Base-by-base conservation (phyloP, 2,329 filamentous ascomycete genomes). In the Trichoderma arundinaceum region DNA sequence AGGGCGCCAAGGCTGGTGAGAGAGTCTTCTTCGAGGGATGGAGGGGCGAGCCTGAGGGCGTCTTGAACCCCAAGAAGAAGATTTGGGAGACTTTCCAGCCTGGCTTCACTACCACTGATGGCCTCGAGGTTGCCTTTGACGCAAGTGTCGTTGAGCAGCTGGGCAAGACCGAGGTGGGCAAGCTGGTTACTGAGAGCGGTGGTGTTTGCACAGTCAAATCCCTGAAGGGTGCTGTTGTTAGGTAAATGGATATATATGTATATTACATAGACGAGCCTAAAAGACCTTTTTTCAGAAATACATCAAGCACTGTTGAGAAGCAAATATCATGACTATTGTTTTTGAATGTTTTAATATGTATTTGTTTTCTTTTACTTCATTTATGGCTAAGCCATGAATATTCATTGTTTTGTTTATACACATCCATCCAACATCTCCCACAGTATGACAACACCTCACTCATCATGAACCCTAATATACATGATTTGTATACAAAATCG, bases 11-110 rank as follows among this genome's bases (percentile, higher is more conserved):
- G 75, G 92, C 94, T 6, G 95, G 95, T 66, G 92, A 97, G 76
- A 84, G 92, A 13, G 91, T 98, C 59, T 94, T 85, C 84, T 99
- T 99, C 76, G 92, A 98, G 76, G 95, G 95, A 54, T 99, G 92
- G 89, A 85, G 92, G 78, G 94, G 92, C 67, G 91, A 96, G 83
- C 93, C 95, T 0, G 95, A 99, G 85, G 90, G 90, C 68, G 88
- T 94, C 59, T 85, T 99, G 66, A 99, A 98, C 85, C 95, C 95
- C 66, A 99, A 99, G 90, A 99, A 98, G 89, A 98, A 98, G 89
- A 83, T 98, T 68, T 98, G 94, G 94, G 95, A 99, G 84, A 92
- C 86, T 9, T 92, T 97, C 80, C 94, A 98, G 84, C 93, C 94
- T 1, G 95, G 94, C 0, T 98, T 98, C 81, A 96, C 92, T 35